A percentile compares a stretch with the other conserved stretches of the same genome.
phyloP scores from a whole-genome alignment of 352 stramenopile genomes.

The Elongisporangium undulatum region DNA sequence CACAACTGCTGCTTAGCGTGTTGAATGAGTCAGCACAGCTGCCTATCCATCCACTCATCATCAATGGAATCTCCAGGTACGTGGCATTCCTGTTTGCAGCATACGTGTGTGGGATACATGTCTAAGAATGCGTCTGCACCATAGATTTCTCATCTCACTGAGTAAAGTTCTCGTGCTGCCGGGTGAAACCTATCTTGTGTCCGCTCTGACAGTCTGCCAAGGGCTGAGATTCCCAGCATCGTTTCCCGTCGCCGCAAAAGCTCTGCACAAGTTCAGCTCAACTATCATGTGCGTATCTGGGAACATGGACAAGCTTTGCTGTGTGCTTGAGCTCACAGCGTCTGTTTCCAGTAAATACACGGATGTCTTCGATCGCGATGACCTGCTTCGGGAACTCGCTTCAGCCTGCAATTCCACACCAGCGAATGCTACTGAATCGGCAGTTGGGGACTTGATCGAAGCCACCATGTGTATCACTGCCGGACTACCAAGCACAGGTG shows the following conservation, averaged over 20 bases:
- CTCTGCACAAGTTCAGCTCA: constrained; percentile 41
- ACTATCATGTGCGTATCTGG: constrained; percentile 39
- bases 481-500: constrained; percentile 47
- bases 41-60: constrained; percentile 52
- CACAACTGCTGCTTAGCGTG: constrained; percentile 48
- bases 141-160: constrained; percentile 63
- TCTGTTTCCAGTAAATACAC: constrained; percentile 55
- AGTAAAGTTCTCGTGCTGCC: constrained; percentile 49
- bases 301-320: neutral
- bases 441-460: constrained; percentile 52
- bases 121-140: neutral
- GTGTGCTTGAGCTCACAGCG: constrained; percentile 3
- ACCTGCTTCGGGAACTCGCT: constrained; percentile 31
- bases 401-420: constrained; percentile 14
- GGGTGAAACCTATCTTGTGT: constrained; percentile 33
- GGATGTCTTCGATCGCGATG: constrained; percentile 35
- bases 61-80: constrained; percentile 53
- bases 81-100: neutral
- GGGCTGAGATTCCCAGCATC: constrained; percentile 45
- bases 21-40: constrained; percentile 38
- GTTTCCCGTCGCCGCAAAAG: constrained; percentile 36
- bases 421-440: constrained; percentile 11
- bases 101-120: neutral
- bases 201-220: constrained; percentile 36
- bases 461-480: constrained; percentile 48